Evolutionary conservation across 331 rosid species (phyloP).

Genomic region (Malus hybrid): DNA sequence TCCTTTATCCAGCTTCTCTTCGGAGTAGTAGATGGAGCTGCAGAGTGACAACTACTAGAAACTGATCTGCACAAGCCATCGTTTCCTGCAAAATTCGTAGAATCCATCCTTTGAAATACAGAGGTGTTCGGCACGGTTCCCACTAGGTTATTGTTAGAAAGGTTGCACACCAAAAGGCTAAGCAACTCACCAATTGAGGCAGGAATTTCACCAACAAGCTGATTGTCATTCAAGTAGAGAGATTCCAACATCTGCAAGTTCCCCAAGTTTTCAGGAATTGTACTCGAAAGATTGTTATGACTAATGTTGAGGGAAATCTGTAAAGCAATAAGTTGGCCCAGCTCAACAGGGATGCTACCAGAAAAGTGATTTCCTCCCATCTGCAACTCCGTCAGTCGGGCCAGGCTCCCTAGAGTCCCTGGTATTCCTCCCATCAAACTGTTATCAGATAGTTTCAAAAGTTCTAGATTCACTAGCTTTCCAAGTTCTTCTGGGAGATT

Average conservation of each 20-base stretch:
- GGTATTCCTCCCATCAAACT: conserved; percentile 51
- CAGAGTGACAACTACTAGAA: conserved; percentile 30
- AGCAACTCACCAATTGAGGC: conserved; percentile 50
- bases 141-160: conserved; percentile 59
- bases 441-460: conserved; percentile 58
- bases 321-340: conserved; percentile 49
- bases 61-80: conserved; percentile 48
- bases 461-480: conserved; percentile 62
- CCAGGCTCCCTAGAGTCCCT: conserved; percentile 42
- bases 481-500: conserved; percentile 48
- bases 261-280: conserved; percentile 61
- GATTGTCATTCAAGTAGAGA: conserved; percentile 60
- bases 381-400: conserved; percentile 51
- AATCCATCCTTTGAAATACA: conserved; percentile 55
- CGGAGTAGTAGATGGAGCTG: conserved; percentile 18
- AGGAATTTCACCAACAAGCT: conserved; percentile 63
- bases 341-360: conserved; percentile 45
- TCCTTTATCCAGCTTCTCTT: conserved; percentile 36
- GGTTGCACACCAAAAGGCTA: conserved; percentile 62
- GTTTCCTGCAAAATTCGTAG: conserved; percentile 58
- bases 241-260: conserved; percentile 64
- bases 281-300: conserved; percentile 56
- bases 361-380: conserved; percentile 64
- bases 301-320: conserved; percentile 69
- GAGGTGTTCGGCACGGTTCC: conserved; percentile 61